Conservation (phyloP, 805 yeast species). For the Spathaspora arborariae region DNA sequence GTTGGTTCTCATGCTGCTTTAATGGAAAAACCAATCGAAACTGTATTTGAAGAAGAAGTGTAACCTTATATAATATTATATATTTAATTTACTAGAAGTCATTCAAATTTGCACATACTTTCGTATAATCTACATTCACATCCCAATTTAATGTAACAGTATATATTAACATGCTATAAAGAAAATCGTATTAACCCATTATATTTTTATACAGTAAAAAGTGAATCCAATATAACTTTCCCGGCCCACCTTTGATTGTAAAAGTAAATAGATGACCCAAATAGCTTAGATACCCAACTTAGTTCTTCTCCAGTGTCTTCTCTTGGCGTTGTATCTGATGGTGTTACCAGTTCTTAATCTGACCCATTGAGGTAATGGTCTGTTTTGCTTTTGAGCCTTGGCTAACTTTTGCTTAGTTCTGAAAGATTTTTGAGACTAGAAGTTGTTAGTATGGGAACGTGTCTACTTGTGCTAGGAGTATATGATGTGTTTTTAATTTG, state of each 20-base stretch:
- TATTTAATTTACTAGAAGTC: neutral
- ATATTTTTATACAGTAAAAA: neutral
- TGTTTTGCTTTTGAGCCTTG: slow-evolving; percentile 98
- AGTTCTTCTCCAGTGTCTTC: slow-evolving; percentile 99
- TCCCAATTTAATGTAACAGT: neutral
- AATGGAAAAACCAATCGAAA: slow-evolving; percentile 93
- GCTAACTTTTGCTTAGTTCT: slow-evolving; percentile 97
- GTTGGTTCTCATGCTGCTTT: slow-evolving; percentile 85
- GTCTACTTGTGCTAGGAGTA: neutral
- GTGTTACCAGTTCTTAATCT: slow-evolving; percentile 97
- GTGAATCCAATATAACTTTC: neutral
- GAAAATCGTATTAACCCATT: slow-evolving; percentile 6
- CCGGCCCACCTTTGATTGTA: neutral
- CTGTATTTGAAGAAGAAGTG: slow-evolving; percentile 83
- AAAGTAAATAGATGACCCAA: slow-evolving; percentile 3
- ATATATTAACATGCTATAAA: slow-evolving; percentile 5
- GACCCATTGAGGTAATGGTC: slow-evolving; percentile 99
- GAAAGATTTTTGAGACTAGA: slow-evolving; percentile 90
- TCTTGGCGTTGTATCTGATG: slow-evolving; percentile 98
- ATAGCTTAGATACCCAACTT: slow-evolving; percentile 84
- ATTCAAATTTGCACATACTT: neutral
- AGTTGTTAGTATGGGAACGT: slow-evolving; percentile 11
- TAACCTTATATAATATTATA: slow-evolving; percentile 10
- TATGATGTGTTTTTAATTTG: neutral
- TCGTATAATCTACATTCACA: neutral